Evolutionary conservation across 495 filamentous ascomycete species (phyloP), one percentile per base, ranked within the genome.

Genomic region (Cercophora newfieldiana): DNA sequence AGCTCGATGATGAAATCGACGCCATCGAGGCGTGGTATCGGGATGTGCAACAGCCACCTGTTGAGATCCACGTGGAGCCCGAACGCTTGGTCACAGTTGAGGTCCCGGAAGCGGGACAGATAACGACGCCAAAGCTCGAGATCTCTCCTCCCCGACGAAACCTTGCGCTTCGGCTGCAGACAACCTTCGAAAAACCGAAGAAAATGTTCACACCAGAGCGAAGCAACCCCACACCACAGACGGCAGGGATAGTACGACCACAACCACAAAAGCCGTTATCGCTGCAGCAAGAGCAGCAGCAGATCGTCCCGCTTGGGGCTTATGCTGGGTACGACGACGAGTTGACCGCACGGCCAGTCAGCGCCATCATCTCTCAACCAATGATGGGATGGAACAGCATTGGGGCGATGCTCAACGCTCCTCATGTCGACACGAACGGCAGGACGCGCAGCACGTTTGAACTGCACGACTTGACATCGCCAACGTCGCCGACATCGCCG

Each of bases 81-180:
- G 31, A 7, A 6, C 53, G 8, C 12, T 16, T 16, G 10, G 37
- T 14, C 37, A 44, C 37, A 33, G 30, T 33, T 14, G 50, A 53
- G 12, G 19, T 53, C 50, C 10, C 19, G 25, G n/a, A 53, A 53
- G 50, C 14, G 2, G 16, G 25, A 6, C 24, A 57, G 21, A 10
- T 57, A 12, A 73, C n/a, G n/a, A n/a, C 69, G 0, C 72, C 72
- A 10, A 72, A 69, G n/a, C 66, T 73, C 6, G 61, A 26, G 5
- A 57, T 69, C 19, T 31, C 64, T 1, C 71, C 71, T 0, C 55
- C 51, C 7, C 62, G 56, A 5, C 73, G 60, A 66, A 69, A 47
- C 64, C 64, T 74, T 2, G 69, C 67, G 7, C 72, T 82, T 1
- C 79, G 75, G 60, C 72, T 82, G 19, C 76, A 81, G 63, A 82